Conservation (phyloP, 345 rosid species). For the Angophora floribunda region DNA sequence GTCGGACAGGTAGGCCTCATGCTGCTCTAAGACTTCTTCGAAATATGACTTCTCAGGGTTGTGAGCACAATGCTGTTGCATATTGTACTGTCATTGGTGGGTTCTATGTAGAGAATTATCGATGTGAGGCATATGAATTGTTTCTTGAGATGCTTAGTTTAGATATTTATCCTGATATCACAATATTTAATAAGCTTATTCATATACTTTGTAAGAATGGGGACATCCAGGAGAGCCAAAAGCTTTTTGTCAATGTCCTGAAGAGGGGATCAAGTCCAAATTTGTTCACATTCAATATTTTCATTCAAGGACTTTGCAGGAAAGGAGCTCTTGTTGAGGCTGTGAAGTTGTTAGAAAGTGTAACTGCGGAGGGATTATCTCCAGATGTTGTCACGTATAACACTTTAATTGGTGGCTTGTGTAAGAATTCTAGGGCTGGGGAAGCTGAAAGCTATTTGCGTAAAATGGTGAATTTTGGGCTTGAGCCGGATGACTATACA, state of each 20-base stretch:
- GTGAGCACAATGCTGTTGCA: slow-evolving; percentile 61
- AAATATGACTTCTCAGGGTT: slow-evolving; percentile 72
- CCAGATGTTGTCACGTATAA: slow-evolving; percentile 83
- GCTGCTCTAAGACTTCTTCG: slow-evolving; percentile 80
- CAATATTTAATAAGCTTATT: slow-evolving; percentile 75
- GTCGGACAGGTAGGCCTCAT: slow-evolving; percentile 63
- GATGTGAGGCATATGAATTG: slow-evolving; percentile 51
- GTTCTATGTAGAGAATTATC: slow-evolving; percentile 48
- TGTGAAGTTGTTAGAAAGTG: slow-evolving; percentile 43
- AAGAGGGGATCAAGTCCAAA: slow-evolving; percentile 72
- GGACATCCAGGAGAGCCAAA: slow-evolving; percentile 60
- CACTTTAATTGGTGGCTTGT: slow-evolving; percentile 70
- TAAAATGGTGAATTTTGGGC: slow-evolving; percentile 79
- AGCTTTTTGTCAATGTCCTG: slow-evolving; percentile 54
- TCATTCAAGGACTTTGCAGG: slow-evolving; percentile 74
- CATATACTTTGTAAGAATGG: slow-evolving; percentile 78
- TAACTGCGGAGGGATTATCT: slow-evolving; percentile 38
- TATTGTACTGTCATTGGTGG: slow-evolving; percentile 77
- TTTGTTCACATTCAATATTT: slow-evolving; percentile 74
- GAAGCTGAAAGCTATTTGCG: slow-evolving; percentile 72
- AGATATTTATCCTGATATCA: slow-evolving; percentile 39
- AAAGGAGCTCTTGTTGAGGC: slow-evolving; percentile 55
- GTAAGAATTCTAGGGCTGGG: slow-evolving; percentile 44
- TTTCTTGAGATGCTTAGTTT: slow-evolving; percentile 64
- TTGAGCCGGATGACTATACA: slow-evolving; percentile 66